These are phyloP conservation scores for Periconia macrospinosa DNA, from an alignment of 2,329 filamentous ascomycete genomes.

Conservation along the genomic window DNA sequence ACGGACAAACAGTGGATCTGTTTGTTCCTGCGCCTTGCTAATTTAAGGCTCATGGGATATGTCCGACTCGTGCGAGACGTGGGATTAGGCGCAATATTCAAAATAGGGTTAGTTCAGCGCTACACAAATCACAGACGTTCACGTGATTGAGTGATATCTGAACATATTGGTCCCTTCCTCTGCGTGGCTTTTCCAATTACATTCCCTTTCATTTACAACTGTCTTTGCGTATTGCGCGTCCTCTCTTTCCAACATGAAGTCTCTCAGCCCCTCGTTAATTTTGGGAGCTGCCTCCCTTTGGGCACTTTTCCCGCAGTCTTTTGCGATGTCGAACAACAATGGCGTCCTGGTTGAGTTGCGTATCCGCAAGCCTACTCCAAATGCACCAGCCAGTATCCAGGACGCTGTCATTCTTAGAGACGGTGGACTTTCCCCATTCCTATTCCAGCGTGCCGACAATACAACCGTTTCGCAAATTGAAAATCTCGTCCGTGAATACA, in stretches of 20 bases:
- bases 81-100: not conserved
- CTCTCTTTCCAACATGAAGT: not conserved
- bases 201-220: not conserved
- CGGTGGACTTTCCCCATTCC: not conserved
- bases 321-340: not conserved
- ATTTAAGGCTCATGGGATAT: no score
- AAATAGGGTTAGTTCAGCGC: not conserved
- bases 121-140: not conserved
- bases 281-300: conserved; percentile 1
- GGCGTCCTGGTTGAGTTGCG: conserved; percentile 2
- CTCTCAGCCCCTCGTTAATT: not conserved
- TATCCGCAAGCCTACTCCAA: not conserved
- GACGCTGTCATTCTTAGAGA: not conserved
- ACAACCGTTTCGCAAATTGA: conserved; percentile 1
- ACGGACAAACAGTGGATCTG: no score
- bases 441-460: not conserved
- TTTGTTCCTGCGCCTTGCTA: no score
- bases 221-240: not conserved
- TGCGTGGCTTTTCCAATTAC: not conserved
- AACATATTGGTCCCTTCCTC: not conserved
- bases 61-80: not conserved
- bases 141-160: not conserved
- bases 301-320: not conserved
- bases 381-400: not conserved
- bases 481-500: not conserved